Base-by-base conservation (phyloP, 2,329 filamentous ascomycete species). In the Ophiostoma pallidulum region DNA sequence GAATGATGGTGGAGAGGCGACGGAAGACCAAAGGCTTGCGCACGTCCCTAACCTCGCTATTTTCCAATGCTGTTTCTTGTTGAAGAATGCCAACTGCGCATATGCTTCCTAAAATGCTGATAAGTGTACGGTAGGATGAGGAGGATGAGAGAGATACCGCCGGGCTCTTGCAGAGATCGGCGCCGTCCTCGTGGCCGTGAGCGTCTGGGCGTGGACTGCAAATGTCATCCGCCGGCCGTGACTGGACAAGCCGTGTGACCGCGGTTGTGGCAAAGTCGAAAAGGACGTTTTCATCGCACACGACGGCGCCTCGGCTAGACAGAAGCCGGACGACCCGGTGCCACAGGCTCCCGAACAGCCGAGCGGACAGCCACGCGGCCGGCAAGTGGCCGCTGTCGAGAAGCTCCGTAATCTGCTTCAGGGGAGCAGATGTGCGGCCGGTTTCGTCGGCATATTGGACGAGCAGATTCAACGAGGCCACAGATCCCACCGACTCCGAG, bases 311-410 rank as follows among this genome's bases (percentile, higher is more conserved):
- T 14, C 56, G 57, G 8, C 58, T 54, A 1, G 66, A 64, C 14
- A 74, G 49, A 8, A 52, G 53, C 18, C 63, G 63, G 18, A 68
- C 58, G 4, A 66, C 59, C 9, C 57, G 53, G 4, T 60, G 60
- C 71, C 71, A 75, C 24, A 72, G 36, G 1, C 52, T 49, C n/a
- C 60, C 56, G 46, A 73, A 69, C 4, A 62, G 64, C 20, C 55
- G 59, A 0, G 69, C 70, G 5, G 65, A 64, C 22, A 75, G 57
- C 72, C 72, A 75, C 9, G 65, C 60, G 4, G 59, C 44, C 0
- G 69, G 69, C 20, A 75, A 53, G 4, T 53, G 49, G 2, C 59
- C 60, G 28, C 53, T 55, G 4, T 58, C 54, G 20, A 75, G 53
- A 16, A 74, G 52, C 0, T 33, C 47, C 1, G 63, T 58, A 18